phyloP scores from a whole-genome alignment of 2,329 filamentous ascomycete genomes.

The Dichotomopilus funicola region DNA sequence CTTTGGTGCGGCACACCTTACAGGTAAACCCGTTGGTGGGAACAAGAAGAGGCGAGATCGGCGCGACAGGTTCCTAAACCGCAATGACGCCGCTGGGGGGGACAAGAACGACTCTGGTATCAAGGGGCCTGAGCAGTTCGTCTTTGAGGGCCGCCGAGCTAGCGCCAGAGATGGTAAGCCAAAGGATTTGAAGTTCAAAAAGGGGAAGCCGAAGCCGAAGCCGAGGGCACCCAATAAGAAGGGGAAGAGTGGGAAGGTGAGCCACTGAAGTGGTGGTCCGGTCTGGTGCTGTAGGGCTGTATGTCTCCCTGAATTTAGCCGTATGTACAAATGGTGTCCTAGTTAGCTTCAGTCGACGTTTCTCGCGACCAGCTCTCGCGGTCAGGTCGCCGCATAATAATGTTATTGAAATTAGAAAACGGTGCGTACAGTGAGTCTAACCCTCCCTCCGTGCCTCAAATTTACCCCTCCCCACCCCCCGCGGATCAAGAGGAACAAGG shows the following conservation, averaged over 20 bases:
- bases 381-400: no score
- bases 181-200: conserved; percentile 54
- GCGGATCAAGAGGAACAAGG: no score
- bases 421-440: no score
- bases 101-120: conserved; percentile 26
- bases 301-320: no score
- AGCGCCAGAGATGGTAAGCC: conserved; percentile 59
- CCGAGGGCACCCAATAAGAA: conserved; percentile 25
- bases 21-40: conserved; percentile 28
- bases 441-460: no score
- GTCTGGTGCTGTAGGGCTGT: neutral
- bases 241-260: conserved; percentile 1
- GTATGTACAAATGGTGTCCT: no score
- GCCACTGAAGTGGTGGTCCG: neutral
- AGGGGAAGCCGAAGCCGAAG: conserved; percentile 32
- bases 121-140: conserved; percentile 60
- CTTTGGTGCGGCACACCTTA: conserved; percentile 48
- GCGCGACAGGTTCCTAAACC: conserved; percentile 17
- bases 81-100: conserved; percentile 11
- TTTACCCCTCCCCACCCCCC: no score
- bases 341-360: no score
- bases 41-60: conserved; percentile 24
- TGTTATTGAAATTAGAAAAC: no score
- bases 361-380: no score
- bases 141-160: conserved; percentile 78